These are phyloP conservation scores for Pyrenophora teres DNA, from an alignment of 2,329 filamentous ascomycete species.

Conservation along the genomic window DNA sequence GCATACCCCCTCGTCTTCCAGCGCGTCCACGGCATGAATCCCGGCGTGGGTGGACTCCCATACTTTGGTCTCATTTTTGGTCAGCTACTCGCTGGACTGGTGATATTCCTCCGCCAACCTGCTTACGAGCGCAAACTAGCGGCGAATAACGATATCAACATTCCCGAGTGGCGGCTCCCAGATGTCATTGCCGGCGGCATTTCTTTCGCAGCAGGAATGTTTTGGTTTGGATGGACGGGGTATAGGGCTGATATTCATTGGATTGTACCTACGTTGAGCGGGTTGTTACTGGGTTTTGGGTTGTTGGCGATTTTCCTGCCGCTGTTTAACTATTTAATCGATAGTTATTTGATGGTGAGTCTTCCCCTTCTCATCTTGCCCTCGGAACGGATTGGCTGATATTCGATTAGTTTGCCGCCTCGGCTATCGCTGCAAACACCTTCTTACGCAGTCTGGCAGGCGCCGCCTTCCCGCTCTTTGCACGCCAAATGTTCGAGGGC, in stretches of 20 bases:
- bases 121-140: constrained; percentile 62
- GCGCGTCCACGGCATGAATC: constrained; percentile 69
- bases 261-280: constrained; percentile 50
- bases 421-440: constrained; percentile 61
- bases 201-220: constrained; percentile 48
- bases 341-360: constrained; percentile 59
- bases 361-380: not conserved
- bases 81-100: constrained; percentile 68
- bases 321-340: constrained; percentile 64
- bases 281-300: constrained; percentile 62
- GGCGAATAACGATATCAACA: constrained; percentile 55
- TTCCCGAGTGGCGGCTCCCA: constrained; percentile 63
- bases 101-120: constrained; percentile 69
- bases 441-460: constrained; percentile 58
- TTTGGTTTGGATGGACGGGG: constrained; percentile 50
- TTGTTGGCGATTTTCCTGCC: constrained; percentile 63
- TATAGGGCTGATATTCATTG: constrained; percentile 52
- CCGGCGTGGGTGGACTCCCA: constrained; percentile 74
- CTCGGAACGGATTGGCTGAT: constrained; percentile 11
- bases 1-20: constrained; percentile 84
- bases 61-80: constrained; percentile 86
- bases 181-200: constrained; percentile 59
- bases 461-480: constrained; percentile 60
- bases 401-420: constrained; percentile 52
- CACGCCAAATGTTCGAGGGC: constrained; percentile 60